Evolutionary conservation across 2,329 filamentous ascomycete species (phyloP).

Genomic region (Reticulascus tulasneorum): DNA sequence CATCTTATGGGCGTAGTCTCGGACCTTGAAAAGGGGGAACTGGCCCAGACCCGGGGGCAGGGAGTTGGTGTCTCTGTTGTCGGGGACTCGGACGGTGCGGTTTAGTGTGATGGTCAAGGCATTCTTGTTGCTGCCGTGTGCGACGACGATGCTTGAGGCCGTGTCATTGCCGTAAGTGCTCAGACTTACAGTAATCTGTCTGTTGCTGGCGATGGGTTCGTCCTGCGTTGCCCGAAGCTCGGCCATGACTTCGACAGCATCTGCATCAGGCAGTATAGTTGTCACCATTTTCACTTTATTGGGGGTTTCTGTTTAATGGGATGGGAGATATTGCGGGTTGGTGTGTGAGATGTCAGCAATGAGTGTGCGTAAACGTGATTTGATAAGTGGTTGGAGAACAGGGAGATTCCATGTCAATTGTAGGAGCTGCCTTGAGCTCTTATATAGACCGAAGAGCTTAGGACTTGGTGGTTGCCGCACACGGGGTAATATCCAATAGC

Average conservation of each 20-base stretch:
- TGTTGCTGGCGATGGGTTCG: conserved; percentile 2
- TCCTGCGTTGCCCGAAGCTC: conserved; percentile 5
- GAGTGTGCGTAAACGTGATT: no score
- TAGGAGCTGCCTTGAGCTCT: no score
- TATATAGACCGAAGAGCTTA: no score
- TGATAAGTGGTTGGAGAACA: no score
- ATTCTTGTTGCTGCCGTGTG: conserved; percentile 5
- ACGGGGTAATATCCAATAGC: no score
- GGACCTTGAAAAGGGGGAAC: conserved; percentile 34
- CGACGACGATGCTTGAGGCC: conserved; percentile 4
- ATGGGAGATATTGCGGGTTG: no score
- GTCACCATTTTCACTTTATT: no score
- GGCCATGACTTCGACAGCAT: conserved; percentile 9
- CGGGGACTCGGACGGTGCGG: conserved; percentile 39
- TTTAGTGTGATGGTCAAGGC: conserved; percentile 30
- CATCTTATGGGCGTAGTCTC: conserved; percentile 26
- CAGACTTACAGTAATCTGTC: conserved; percentile 9
- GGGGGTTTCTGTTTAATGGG: no score
- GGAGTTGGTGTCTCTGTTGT: conserved; percentile 24
- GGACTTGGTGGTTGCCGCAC: no score
- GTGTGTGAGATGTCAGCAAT: no score
- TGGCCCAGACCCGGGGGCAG: conserved; percentile 32
- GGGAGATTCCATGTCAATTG: no score
- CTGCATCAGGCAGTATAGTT: no score
- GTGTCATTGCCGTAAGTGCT: background rate